These are phyloP conservation scores for Dactylis glomerata DNA, from an alignment of 176 grass and related monocot species.

Conservation along the genomic window DNA sequence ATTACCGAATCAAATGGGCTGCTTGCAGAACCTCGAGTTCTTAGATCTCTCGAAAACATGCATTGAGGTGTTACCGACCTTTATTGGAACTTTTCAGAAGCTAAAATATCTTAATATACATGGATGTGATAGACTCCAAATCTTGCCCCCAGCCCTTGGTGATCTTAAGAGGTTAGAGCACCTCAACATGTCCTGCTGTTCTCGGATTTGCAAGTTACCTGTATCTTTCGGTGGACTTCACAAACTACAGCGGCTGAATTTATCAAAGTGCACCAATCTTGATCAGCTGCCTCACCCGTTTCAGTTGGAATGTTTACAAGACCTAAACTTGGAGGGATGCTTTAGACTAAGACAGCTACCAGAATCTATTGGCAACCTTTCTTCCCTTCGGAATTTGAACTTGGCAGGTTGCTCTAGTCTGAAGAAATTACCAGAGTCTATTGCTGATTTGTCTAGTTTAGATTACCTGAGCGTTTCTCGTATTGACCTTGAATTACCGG, in stretches of 20 bases:
- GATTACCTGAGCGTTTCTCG: neutral
- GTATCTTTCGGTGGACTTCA: neutral
- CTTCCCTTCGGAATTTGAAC: neutral
- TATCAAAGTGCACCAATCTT: constrained; percentile 23
- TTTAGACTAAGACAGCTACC: neutral
- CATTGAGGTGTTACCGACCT: neutral
- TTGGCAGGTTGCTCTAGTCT: neutral
- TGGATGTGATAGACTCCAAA: constrained; percentile 5
- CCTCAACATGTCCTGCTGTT: neutral
- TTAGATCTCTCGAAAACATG: constrained; percentile 30
- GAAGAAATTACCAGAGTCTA: neutral
- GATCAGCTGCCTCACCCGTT: constrained; percentile 8
- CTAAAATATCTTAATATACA: constrained; percentile 18
- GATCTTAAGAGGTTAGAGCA: constrained; percentile 3
- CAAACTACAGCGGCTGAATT: constrained; percentile 13
- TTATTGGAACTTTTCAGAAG: constrained; percentile 1
- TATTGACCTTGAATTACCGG: neutral
- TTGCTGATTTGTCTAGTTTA: neutral
- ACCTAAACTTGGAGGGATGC: neutral
- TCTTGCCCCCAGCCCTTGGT: neutral
- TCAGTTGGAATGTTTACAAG: neutral
- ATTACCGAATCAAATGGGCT: constrained; percentile 15
- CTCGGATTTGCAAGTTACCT: neutral
- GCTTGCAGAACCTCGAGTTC: constrained; percentile 14
- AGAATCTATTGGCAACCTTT: neutral